Evolutionary conservation across 768 basidiomycete species (phyloP).

Genomic region (Lepiota brunneoincarnata): DNA sequence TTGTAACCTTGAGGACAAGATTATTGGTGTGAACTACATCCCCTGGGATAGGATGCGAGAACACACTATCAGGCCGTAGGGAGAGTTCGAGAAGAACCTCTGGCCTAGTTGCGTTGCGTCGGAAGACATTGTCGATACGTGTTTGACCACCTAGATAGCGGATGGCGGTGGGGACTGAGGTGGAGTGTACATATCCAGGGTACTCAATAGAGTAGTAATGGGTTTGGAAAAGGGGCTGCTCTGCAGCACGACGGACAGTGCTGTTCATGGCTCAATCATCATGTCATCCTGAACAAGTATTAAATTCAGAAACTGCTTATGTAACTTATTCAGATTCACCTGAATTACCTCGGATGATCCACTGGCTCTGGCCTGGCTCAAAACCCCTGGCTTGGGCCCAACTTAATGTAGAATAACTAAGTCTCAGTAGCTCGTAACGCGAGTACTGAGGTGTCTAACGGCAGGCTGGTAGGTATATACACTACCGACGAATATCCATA

Average conservation of each 20-base stretch:
- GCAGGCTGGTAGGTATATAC: too few relatives aligned
- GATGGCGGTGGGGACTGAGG: constrained; percentile 62
- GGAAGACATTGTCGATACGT: constrained; percentile 75
- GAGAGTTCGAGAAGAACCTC: constrained; percentile 74
- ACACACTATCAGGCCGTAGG: constrained; percentile 70
- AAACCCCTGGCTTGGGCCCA: too few relatives aligned
- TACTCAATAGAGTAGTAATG: constrained; percentile 85
- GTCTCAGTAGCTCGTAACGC: too few relatives aligned
- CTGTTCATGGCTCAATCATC: too few relatives aligned
- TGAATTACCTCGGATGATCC: too few relatives aligned
- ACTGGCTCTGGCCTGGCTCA: too few relatives aligned
- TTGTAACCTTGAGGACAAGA: constrained; percentile 82
- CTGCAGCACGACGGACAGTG: constrained; percentile 22
- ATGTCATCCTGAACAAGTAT: too few relatives aligned
- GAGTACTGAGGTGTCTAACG: too few relatives aligned
- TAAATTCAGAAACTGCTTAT: too few relatives aligned
- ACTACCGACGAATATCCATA: too few relatives aligned
- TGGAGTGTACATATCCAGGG: constrained; percentile 74
- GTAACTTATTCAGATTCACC: too few relatives aligned
- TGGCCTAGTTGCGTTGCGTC: constrained; percentile 56
- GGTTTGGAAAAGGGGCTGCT: constrained; percentile 47
- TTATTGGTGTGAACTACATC: constrained; percentile 76
- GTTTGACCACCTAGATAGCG: constrained; percentile 67
- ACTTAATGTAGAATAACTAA: too few relatives aligned
- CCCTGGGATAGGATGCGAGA: constrained; percentile 82